phyloP scores from a whole-genome alignment of 2,329 filamentous ascomycete species.

The Phialophora chinensis region DNA sequence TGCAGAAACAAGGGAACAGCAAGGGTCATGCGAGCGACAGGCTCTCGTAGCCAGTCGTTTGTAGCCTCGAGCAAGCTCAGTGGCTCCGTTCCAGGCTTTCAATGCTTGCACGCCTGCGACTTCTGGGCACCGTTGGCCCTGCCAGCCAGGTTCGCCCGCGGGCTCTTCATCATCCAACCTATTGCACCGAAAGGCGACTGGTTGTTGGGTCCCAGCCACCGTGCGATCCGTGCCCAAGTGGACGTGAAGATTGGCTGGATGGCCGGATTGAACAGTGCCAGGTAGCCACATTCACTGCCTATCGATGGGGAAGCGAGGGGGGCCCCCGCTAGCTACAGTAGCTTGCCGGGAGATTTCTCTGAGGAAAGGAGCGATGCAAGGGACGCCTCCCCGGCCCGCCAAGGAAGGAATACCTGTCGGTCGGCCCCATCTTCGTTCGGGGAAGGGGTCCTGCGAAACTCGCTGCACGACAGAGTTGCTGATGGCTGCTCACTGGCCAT shows the following conservation, averaged over 20 bases:
- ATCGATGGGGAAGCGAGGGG: conserved; percentile 12
- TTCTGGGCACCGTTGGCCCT: conserved; percentile 9
- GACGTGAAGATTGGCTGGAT: conserved; percentile 16
- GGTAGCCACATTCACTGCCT: conserved; percentile 8
- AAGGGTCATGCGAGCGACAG: conserved; percentile 5
- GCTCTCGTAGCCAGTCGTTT: conserved; percentile 14
- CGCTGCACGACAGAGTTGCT: conserved; percentile 4
- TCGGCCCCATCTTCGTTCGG: neutral
- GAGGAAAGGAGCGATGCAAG: neutral
- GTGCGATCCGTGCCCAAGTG: neutral
- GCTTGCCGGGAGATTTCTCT: conserved; percentile 10
- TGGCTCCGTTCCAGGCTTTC: conserved; percentile 16
- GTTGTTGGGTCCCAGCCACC: neutral
- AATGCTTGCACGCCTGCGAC: conserved; percentile 6
- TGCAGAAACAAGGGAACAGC: conserved; percentile 7
- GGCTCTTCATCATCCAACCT: conserved; percentile 3
- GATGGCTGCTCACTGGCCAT: conserved; percentile 7
- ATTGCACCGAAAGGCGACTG: conserved; percentile 1
- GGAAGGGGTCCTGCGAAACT: neutral
- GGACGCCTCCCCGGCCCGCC: neutral
- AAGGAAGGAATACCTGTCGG: neutral
- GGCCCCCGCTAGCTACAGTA: conserved; percentile 8
- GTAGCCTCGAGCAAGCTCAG: conserved; percentile 15
- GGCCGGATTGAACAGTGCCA: conserved; percentile 3
- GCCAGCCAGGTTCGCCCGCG: neutral